Percentiles rank a stretch among this genome's conserved stretches.
phyloP scores from a whole-genome alignment of 2,329 filamentous ascomycete species.

The Verticillium dahliae region DNA sequence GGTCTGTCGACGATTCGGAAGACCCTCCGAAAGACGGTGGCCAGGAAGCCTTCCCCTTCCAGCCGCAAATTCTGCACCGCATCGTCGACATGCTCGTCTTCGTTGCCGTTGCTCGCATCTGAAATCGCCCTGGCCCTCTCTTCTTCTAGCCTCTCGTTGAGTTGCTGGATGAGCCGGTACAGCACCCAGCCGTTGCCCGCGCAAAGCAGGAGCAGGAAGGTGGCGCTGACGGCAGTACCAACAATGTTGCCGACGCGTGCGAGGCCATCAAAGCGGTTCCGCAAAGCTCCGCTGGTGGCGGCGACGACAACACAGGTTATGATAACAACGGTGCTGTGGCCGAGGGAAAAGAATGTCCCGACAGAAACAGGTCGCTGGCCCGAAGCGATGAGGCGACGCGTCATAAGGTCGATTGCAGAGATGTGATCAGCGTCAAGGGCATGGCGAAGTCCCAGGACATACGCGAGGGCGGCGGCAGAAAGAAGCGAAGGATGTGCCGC shows the following conservation, averaged over 20 bases:
- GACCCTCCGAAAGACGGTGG: constrained; percentile 62
- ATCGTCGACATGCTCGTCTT: constrained; percentile 17
- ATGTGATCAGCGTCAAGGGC: constrained; percentile 96
- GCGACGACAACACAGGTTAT: constrained; percentile 88
- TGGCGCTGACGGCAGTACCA: constrained; percentile 79
- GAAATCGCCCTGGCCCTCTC: constrained; percentile 18
- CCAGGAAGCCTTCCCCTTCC: constrained; percentile 71
- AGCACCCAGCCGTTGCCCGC: constrained; percentile 82
- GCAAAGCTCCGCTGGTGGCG: constrained; percentile 78
- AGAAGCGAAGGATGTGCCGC: constrained; percentile 56
- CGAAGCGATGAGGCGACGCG: constrained; percentile 76
- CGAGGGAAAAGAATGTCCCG: constrained; percentile 88
- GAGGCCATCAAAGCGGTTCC: constrained; percentile 75
- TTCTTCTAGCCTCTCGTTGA: constrained; percentile 52
- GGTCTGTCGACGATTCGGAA: constrained; percentile 69
- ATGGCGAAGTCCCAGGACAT: constrained; percentile 83
- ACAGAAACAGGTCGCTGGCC: constrained; percentile 85
- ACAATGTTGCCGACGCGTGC: constrained; percentile 78
- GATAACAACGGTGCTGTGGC: constrained; percentile 89
- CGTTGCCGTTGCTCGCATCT: constrained; percentile 17
- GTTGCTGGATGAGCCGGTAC: constrained; percentile 64
- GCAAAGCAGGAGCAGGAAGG: constrained; percentile 76
- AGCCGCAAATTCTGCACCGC: constrained; percentile 53
- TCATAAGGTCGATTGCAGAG: constrained; percentile 88
- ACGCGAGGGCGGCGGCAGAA: constrained; percentile 76